Conservation (phyloP, 768 basidiomycete genomes). For the Collybiopsis confluens region DNA sequence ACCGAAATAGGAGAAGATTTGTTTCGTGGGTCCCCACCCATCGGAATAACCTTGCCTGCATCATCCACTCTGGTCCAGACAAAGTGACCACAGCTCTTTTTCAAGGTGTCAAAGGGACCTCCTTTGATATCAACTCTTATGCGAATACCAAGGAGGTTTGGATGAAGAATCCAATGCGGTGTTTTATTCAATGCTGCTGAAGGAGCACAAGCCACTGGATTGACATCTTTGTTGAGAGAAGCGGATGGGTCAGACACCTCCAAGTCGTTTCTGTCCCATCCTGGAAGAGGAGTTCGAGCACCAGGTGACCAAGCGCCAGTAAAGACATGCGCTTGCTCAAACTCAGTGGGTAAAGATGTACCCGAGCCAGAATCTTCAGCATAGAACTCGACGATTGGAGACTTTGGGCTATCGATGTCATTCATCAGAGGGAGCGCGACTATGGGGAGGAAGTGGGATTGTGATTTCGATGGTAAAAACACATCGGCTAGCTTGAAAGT, state of each 20-base stretch:
- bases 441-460: background rate
- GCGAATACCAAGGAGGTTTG: background rate
- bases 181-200: background rate
- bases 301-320: background rate
- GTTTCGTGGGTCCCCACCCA: background rate
- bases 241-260: background rate
- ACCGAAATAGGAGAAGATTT: background rate
- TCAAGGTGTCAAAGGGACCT: background rate
- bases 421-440: background rate
- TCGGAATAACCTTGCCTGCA: background rate
- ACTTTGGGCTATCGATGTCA: background rate
- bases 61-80: background rate
- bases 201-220: background rate
- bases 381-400: background rate
- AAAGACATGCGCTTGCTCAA: background rate
- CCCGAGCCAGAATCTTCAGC: background rate
- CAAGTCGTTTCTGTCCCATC: background rate
- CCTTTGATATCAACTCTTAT: background rate
- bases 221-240: background rate
- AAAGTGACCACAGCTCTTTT: background rate
- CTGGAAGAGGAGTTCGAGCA: background rate
- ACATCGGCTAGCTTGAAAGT: background rate
- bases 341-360: background rate
- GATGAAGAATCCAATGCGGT: background rate
- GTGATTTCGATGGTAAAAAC: background rate